A percentile compares a stretch with the other conserved stretches of the same genome.
Conservation (phyloP, 352 stramenopile genomes). For the Phytopythium kandeliae region DNA sequence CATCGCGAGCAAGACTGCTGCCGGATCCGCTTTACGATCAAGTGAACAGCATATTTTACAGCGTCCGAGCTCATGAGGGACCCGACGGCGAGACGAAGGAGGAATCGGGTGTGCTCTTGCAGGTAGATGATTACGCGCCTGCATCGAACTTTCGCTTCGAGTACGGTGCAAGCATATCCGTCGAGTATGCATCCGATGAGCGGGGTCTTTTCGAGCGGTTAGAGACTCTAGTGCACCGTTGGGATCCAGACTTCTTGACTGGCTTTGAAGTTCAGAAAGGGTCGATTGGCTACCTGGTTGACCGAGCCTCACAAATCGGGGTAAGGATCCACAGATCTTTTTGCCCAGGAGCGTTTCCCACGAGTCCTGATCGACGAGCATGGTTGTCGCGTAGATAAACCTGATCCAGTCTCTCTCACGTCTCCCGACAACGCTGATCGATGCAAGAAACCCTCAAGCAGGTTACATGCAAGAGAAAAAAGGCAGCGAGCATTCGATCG, state of each 20-base stretch:
- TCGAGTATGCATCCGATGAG: conserved; percentile 34
- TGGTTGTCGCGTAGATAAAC: conserved; percentile 36
- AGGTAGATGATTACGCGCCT: not conserved
- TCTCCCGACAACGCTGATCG: conserved; percentile 42
- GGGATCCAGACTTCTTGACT: conserved; percentile 88
- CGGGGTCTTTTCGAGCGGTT: conserved; percentile 48
- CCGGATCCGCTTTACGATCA: conserved; percentile 67
- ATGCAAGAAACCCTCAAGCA: conserved; percentile 37
- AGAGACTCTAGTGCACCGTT: conserved; percentile 45
- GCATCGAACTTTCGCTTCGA: conserved; percentile 1
- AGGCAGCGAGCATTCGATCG: conserved; percentile 46
- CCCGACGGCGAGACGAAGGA: conserved; percentile 41
- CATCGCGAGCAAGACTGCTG: conserved; percentile 47
- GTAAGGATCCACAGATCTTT: conserved; percentile 20
- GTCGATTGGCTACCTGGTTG: conserved; percentile 75
- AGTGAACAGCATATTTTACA: conserved; percentile 59
- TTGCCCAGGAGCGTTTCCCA: no score
- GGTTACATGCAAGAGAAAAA: conserved; percentile 16
- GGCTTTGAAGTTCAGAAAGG: conserved; percentile 86
- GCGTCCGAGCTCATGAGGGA: conserved; percentile 71
- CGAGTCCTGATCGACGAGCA: not conserved
- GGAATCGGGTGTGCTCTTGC: conserved; percentile 2
- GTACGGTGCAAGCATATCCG: not conserved
- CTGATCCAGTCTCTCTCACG: conserved; percentile 65
- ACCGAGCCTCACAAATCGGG: conserved; percentile 50